These are phyloP conservation scores for Penicillium sp. DNA, from an alignment of 2,329 filamentous ascomycete genomes.

Conservation along the genomic window DNA sequence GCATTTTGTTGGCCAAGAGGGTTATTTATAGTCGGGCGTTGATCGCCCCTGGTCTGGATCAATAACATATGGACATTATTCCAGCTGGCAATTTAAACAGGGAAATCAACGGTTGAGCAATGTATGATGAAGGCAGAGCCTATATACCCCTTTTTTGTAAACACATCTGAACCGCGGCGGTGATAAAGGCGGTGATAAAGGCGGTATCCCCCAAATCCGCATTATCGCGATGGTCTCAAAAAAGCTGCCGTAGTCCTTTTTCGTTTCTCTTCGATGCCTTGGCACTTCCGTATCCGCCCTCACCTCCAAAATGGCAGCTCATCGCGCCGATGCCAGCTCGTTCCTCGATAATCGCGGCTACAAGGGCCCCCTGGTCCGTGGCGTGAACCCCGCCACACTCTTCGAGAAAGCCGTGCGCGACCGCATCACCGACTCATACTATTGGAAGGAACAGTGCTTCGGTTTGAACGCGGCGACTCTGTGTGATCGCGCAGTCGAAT, in stretches of 20 bases:
- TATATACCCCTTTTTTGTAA: background rate
- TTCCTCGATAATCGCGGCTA: slow-evolving; percentile 91
- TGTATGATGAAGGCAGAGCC: background rate
- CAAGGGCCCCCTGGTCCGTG: slow-evolving; percentile 72
- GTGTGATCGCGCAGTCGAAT: slow-evolving; percentile 83
- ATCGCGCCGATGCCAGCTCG: slow-evolving; percentile 73
- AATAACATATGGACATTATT: background rate
- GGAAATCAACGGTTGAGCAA: too few relatives aligned
- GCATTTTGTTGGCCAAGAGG: background rate
- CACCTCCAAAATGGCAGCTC: slow-evolving; percentile 46
- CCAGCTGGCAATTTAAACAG: background rate
- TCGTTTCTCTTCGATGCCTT: slow-evolving; percentile 4
- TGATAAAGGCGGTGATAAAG: background rate
- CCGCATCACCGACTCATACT: slow-evolving; percentile 91
- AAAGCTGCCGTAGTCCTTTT: slow-evolving; percentile 1
- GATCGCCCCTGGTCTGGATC: background rate
- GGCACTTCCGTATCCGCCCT: background rate
- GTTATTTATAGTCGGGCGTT: background rate
- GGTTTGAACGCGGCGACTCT: slow-evolving; percentile 79
- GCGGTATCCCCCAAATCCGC: background rate
- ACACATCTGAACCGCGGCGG: too few relatives aligned
- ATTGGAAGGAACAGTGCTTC: slow-evolving; percentile 99
- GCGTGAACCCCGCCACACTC: slow-evolving; percentile 90
- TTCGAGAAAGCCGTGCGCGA: slow-evolving; percentile 95
- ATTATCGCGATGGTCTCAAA: slow-evolving; percentile 1